These are phyloP conservation scores for Tylopilus sp. DNA, from an alignment of 768 basidiomycete genomes.

Conservation along the genomic window DNA sequence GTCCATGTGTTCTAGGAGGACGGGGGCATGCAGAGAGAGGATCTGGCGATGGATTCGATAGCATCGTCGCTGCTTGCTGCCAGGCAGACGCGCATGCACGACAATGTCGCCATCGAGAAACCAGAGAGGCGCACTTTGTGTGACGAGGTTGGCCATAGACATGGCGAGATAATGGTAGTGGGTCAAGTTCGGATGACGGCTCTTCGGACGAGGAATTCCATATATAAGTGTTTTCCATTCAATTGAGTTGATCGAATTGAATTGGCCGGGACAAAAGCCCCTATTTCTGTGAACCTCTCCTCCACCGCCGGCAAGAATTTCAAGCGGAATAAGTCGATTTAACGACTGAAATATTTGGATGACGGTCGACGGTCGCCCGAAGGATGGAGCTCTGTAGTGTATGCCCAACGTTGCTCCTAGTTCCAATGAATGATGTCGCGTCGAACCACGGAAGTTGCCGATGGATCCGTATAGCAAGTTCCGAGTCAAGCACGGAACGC, in stretches of 20 bases:
- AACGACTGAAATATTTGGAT: too few relatives aligned
- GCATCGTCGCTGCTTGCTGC: not conserved
- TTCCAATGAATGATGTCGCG: too few relatives aligned
- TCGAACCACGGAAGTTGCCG: too few relatives aligned
- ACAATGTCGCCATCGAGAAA: not conserved
- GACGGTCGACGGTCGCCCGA: too few relatives aligned
- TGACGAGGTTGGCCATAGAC: not conserved
- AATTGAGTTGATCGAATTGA: not conserved
- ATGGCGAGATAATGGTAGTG: not conserved
- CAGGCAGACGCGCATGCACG: not conserved
- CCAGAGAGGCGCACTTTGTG: not conserved
- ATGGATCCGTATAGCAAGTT: too few relatives aligned
- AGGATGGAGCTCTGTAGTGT: too few relatives aligned
- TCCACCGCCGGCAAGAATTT: too few relatives aligned
- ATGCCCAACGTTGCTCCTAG: too few relatives aligned
- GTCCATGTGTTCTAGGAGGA: not conserved
- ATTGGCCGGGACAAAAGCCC: not conserved
- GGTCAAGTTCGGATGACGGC: not conserved
- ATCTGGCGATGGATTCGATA: not conserved
- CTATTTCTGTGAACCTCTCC: not conserved
- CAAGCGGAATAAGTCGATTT: too few relatives aligned
- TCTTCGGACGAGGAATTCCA: not conserved
- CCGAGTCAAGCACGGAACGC: too few relatives aligned
- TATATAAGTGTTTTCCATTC: not conserved
- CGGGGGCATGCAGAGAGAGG: not conserved